Evolutionary conservation across 495 filamentous ascomycete genomes (phyloP), one percentile per base, ranked within the genome.

Genomic region (Thozetella sp.): DNA sequence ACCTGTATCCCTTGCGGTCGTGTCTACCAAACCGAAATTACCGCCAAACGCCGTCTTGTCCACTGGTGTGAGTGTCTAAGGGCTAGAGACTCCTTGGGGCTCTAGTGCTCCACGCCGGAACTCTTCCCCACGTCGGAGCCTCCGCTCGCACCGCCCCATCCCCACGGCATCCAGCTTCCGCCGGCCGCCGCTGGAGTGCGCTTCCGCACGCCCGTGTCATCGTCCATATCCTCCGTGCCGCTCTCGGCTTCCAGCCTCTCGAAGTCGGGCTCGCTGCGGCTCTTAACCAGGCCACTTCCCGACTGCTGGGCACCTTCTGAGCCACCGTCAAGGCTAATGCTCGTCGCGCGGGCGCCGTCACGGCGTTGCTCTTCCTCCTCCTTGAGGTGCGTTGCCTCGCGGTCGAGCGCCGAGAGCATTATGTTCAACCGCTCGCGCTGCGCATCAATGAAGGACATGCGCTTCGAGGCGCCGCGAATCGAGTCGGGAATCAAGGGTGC

Each of bases 231-330:
- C 43, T 82, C 83, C 30, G 72, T 79, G 1, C 81, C 80, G 63
- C 89, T 89, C 56, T 90, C 88, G n/a, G 81, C 80, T 37, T 92
- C 88, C 61, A 97, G 88, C 66, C 89, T 88, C 66, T 94, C 90
- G 68, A 97, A 97, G 59, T 93, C 92, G 34, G 80, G 82, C 63
- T 92, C 90, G 55, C 88, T 91, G 60, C 80, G 79, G 65, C 88
- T 92, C 80, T 90, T 92, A 46, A 76, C 82, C 67, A 92, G 66
- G 9, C 85, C 82, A 69, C 76, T 83, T 67, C 68, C 80, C 56
- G 61, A 2, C 69, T 40, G 48, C 22, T 51, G 40, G n/a, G 51
- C 54, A 20, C 19, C 17, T 50, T 25, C 43, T 20, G n/a, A 48
- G 19, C 68, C 67, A 6, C 65, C 63, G 37, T 73, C 69, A 11